Evolutionary conservation across 2,329 filamentous ascomycete genomes (phyloP).

Genomic region (Verticillium dahliae): DNA sequence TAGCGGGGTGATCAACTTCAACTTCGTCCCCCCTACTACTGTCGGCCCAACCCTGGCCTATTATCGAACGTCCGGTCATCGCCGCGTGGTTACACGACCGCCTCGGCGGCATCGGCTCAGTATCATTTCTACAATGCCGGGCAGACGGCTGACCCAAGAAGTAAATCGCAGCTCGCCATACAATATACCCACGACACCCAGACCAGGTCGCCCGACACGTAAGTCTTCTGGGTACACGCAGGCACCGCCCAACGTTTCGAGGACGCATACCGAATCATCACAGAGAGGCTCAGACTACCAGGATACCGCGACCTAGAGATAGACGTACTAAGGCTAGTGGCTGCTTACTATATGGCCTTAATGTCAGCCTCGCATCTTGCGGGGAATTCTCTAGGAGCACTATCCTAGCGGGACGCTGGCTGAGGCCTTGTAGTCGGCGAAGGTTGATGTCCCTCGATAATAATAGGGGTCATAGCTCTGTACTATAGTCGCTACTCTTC

Average conservation of each 20-base stretch:
- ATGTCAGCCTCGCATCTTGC: too few species aligned
- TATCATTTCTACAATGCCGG: background rate
- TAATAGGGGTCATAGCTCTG: too few species aligned
- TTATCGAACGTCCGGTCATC: background rate
- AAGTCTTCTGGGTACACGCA: constrained; percentile 30
- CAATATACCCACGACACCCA: constrained; percentile 25
- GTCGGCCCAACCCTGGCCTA: background rate
- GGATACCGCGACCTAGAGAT: background rate
- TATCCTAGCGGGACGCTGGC: too few species aligned
- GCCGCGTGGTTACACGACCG: too few species aligned
- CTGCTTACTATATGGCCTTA: too few species aligned
- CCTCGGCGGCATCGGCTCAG: constrained; percentile 10
- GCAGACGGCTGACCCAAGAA: constrained; percentile 4
- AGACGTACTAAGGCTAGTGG: background rate
- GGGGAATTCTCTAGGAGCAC: too few species aligned
- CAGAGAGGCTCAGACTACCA: background rate
- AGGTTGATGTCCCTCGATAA: too few species aligned
- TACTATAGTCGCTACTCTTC: too few species aligned
- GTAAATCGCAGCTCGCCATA: constrained; percentile 23
- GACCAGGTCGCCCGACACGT: constrained; percentile 17
- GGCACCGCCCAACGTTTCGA: constrained; percentile 6
- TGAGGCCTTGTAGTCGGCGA: too few species aligned
- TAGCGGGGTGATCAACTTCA: background rate
- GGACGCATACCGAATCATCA: background rate
- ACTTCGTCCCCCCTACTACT: background rate